Evolutionary conservation across 2,329 filamentous ascomycete species (phyloP), one percentile per base, ranked within the genome.

Genomic region (Alternaria arbusti): DNA sequence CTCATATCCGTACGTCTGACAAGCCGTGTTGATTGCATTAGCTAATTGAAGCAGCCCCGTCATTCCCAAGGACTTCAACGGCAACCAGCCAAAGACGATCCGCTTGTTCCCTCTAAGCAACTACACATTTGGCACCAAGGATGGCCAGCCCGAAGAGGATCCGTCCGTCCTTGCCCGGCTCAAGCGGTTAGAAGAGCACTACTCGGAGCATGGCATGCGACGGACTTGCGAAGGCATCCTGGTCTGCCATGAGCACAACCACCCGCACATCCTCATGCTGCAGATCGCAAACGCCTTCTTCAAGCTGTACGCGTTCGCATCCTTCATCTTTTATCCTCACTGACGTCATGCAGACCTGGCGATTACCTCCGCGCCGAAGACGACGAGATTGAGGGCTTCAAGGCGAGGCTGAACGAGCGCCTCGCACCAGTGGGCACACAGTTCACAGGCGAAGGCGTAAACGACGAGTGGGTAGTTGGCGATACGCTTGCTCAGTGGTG

Each of bases 211-310:
- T 85, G 96, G 96, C 76, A 99, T 99, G 96, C 91, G 96, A 61
- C 90, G 96, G 59, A 98, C 96, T 17, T 97, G 95, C 81, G 96
- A 99, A 83, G 96, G 94, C 74, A 93, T 99, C 73, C 87, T 99
- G 51, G 93, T 99, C 71, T 99, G 96, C 84, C 96, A 99, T 81
- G 96, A 99, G 83, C 95, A 98, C 85, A 98, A 97, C 83, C 96
- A 98, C 81, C 96, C 96, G 13, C 96, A 99, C 81, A 97, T 99
- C 68, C 85, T 99, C 70, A 98, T 99, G 96, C 87, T 99, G 67
- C 96, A 99, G 86, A 99, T 99, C 75, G 96, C 96, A 57, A 99
- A 99, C 81, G 95, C 96, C 23, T 99, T 99, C 84, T 99, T 99
- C 86, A 99, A 99, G 84, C 88, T 99, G 80, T 90, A 82, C 4